phyloP scores from a whole-genome alignment of 2,329 filamentous ascomycete species.

The Pleoardoris graminearum region DNA sequence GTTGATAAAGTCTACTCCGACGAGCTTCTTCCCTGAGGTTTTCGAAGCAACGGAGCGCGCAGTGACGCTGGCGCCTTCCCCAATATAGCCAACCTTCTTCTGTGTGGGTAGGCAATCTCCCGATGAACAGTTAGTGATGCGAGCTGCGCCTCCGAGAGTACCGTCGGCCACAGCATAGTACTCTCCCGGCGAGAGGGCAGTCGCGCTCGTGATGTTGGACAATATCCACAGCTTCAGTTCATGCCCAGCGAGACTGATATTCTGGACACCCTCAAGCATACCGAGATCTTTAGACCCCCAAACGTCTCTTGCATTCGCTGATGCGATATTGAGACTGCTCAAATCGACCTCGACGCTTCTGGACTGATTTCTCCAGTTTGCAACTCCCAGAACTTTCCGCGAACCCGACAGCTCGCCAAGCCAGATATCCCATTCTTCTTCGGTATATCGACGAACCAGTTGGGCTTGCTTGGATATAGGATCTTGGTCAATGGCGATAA shows the following conservation, averaged over 20 bases:
- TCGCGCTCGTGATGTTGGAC: constrained; percentile 32
- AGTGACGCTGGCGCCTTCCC: constrained; percentile 26
- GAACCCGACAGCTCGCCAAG: constrained; percentile 42
- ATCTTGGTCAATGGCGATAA: constrained; percentile 64
- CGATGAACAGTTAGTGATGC: constrained; percentile 24
- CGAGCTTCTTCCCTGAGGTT: constrained; percentile 31
- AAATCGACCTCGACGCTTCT: constrained; percentile 40
- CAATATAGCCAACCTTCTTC: constrained; percentile 41
- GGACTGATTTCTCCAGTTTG: constrained; percentile 44
- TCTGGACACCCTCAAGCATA: constrained; percentile 18
- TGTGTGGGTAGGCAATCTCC: constrained; percentile 35
- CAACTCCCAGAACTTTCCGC: constrained; percentile 41
- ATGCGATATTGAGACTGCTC: constrained; percentile 33
- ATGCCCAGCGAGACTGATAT: constrained; percentile 26
- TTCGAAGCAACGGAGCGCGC: constrained; percentile 33
- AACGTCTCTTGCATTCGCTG: constrained; percentile 43
- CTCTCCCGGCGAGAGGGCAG: constrained; percentile 25
- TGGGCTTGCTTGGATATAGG: constrained; percentile 55
- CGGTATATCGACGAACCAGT: constrained; percentile 49
- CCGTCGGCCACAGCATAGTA: constrained; percentile 38
- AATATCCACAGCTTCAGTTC: constrained; percentile 41
- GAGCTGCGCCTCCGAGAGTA: constrained; percentile 37
- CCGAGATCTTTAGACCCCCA: constrained; percentile 38
- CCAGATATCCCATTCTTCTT: constrained; percentile 46
- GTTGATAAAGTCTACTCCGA: constrained; percentile 48